phyloP scores from a whole-genome alignment of 352 stramenopile species.

The Phytophthora vignae region DNA sequence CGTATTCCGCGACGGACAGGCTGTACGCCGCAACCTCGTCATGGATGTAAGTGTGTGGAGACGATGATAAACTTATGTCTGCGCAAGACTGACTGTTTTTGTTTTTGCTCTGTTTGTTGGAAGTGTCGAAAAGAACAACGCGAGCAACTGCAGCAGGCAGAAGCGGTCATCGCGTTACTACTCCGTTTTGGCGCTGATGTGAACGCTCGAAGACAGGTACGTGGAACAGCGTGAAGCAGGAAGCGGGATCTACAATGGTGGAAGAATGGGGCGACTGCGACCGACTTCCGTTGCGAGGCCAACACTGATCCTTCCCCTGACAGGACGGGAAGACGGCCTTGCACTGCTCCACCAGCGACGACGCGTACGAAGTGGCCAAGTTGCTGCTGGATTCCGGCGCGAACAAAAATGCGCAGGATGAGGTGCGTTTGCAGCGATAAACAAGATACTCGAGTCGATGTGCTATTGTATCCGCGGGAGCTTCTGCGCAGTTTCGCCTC shows the following conservation, averaged over 20 bases:
- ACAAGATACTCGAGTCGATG: conserved; percentile 3
- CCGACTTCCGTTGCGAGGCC: not conserved
- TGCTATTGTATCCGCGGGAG: not conserved
- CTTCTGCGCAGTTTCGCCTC: not conserved
- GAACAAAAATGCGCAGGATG: conserved; percentile 20
- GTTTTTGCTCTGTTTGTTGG: not conserved
- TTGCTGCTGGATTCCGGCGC: conserved; percentile 25
- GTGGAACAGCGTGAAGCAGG: not conserved
- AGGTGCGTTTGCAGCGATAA: conserved; percentile 20
- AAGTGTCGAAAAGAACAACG: conserved; percentile 34
- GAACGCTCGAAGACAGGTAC: conserved; percentile 20
- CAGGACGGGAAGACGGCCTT: conserved; percentile 34
- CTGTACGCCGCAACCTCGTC: conserved; percentile 31
- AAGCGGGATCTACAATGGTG: too few relatives aligned
- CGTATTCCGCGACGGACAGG: conserved; percentile 20
- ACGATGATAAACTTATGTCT: not conserved
- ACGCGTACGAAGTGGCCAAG: conserved; percentile 29
- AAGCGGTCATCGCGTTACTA: conserved; percentile 14
- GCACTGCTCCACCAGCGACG: conserved; percentile 28
- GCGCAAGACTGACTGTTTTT: not conserved
- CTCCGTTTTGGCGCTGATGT: conserved; percentile 13
- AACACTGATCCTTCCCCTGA: not conserved
- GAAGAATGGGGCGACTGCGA: not conserved
- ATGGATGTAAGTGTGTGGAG: conserved; percentile 26
- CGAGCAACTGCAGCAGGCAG: conserved; percentile 5